Evolutionary conservation across 352 stramenopile species (phyloP).

Genomic region (Albugo candida): DNA sequence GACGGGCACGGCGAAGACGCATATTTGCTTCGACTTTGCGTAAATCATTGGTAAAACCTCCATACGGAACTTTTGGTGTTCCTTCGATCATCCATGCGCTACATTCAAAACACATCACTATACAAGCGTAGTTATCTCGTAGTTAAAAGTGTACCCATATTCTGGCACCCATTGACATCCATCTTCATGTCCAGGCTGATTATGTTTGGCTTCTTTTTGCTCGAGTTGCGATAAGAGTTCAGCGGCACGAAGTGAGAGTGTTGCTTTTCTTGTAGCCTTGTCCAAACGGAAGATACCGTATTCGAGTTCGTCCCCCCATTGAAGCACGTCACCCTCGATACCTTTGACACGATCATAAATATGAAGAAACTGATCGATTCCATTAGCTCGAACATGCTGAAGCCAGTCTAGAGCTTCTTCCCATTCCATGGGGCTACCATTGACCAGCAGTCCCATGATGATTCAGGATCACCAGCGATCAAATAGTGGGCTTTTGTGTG

Average conservation of each 20-base stretch:
- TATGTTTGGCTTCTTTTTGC: slow-evolving; percentile 60
- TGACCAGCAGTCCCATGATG: slow-evolving; percentile 64
- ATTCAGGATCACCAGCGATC: not conserved
- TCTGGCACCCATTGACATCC: slow-evolving; percentile 97
- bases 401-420: slow-evolving; percentile 90
- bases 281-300: slow-evolving; percentile 96
- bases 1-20: slow-evolving; percentile 85
- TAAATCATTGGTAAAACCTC: slow-evolving; percentile 87
- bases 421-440: slow-evolving; percentile 91
- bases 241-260: slow-evolving; percentile 82
- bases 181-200: slow-evolving; percentile 30
- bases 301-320: slow-evolving; percentile 98
- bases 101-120: not conserved
- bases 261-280: slow-evolving; percentile 56
- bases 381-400: slow-evolving; percentile 86
- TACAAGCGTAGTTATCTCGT: not conserved
- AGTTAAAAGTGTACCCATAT: slow-evolving; percentile 54
- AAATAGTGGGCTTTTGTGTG: no score
- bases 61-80: slow-evolving; percentile 88
- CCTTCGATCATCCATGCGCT: slow-evolving; percentile 98
- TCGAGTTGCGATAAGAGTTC: slow-evolving; percentile 90
- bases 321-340: slow-evolving; percentile 87
- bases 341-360: slow-evolving; percentile 92
- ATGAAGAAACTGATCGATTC: slow-evolving; percentile 95
- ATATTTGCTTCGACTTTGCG: slow-evolving; percentile 96